These are phyloP conservation scores for Sporothrix pseudoabietina DNA, from an alignment of 2,329 filamentous ascomycete genomes.

Conservation along the genomic window DNA sequence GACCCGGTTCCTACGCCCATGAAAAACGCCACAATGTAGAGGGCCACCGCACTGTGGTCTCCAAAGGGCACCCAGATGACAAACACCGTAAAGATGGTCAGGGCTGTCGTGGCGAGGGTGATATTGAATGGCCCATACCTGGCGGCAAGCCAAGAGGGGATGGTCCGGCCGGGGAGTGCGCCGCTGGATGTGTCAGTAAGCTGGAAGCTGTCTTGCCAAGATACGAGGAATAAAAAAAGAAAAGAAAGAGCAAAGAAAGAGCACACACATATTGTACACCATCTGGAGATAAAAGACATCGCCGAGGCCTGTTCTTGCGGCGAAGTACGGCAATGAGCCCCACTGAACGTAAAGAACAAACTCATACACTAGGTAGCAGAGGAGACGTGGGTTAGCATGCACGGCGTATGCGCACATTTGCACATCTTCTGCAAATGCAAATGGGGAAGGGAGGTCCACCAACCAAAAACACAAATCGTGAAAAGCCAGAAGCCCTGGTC, in stretches of 20 bases:
- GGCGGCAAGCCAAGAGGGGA: conserved; percentile 37
- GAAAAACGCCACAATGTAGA: conserved; percentile 38
- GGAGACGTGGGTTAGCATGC: conserved; percentile 4
- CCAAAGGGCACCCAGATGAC: conserved; percentile 39
- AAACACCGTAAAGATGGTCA: conserved; percentile 37
- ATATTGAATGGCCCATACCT: conserved; percentile 38
- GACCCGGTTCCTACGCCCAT: conserved; percentile 41
- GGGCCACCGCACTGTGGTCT: conserved; percentile 31
- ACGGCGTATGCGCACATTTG: neutral
- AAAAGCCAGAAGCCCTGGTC: conserved; percentile 39
- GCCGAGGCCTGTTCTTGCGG: conserved; percentile 36
- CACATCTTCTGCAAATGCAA: neutral
- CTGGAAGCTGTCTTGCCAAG: neutral
- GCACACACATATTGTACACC: conserved; percentile 41
- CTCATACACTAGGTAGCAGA: conserved; percentile 38
- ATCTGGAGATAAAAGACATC: conserved; percentile 40
- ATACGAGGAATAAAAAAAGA: neutral
- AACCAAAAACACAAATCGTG: conserved; percentile 39
- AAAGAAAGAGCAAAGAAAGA: neutral
- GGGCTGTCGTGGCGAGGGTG: conserved; percentile 37
- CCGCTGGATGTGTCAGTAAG: conserved; percentile 34
- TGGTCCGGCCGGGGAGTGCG: conserved; percentile 38
- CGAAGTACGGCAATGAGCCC: conserved; percentile 40
- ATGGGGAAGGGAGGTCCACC: conserved; percentile 8
- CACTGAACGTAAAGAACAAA: conserved; percentile 41